phyloP scores from a whole-genome alignment of 257 asterid genomes.

The Ilex asprella region DNA sequence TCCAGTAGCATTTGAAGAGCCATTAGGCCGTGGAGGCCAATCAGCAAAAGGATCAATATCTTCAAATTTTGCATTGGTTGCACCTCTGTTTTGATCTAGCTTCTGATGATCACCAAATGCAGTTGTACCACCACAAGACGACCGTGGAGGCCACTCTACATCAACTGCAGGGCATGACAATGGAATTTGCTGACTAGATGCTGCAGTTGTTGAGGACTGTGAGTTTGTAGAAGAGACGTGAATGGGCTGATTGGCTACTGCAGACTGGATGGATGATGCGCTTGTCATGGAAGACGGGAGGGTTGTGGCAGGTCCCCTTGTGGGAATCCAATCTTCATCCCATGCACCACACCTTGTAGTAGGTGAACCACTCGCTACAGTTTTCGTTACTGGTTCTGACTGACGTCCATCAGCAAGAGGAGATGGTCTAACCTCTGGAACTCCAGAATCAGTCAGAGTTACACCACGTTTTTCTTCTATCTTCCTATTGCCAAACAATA shows the following conservation, averaged over 20 bases:
- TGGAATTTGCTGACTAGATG: slow-evolving; percentile 45
- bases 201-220: slow-evolving; percentile 25
- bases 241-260: slow-evolving; percentile 33
- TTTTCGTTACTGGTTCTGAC: slow-evolving; percentile 49
- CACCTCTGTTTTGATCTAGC: slow-evolving; percentile 35
- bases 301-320: slow-evolving; percentile 45
- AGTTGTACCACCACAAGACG: slow-evolving; percentile 34
- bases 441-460: slow-evolving; percentile 58
- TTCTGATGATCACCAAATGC: slow-evolving; percentile 30
- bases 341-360: slow-evolving; percentile 54
- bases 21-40: slow-evolving; percentile 83
- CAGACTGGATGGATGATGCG: slow-evolving; percentile 34
- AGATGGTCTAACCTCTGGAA: slow-evolving; percentile 42
- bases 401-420: slow-evolving; percentile 30
- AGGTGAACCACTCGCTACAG: slow-evolving; percentile 35
- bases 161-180: slow-evolving; percentile 89
- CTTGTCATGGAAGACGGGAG: slow-evolving; percentile 33
- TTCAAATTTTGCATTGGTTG: slow-evolving; percentile 41
- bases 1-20: slow-evolving; percentile 35
- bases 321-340: slow-evolving; percentile 96
- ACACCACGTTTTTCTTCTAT: slow-evolving; percentile 98
- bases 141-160: slow-evolving; percentile 91
- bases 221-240: slow-evolving; percentile 31
- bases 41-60: slow-evolving; percentile 87
- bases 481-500: slow-evolving; percentile 42